Base-by-base conservation (phyloP, 108 stramenopile species). In the Pseudonitzschia multistriata region DNA sequence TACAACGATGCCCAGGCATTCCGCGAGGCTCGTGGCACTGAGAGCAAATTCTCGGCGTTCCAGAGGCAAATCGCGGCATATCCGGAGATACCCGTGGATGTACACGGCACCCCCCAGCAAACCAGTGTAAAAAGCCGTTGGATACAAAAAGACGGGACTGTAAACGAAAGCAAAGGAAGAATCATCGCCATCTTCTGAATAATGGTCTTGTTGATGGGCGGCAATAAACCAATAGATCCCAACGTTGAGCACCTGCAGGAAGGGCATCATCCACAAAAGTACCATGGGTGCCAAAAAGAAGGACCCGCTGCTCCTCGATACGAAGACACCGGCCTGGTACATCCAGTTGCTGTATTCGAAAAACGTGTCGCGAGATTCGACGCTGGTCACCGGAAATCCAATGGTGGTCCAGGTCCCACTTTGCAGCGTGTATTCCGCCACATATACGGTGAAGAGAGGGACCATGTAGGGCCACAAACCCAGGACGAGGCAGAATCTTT, bases 61-160 rank as follows among this genome's bases (percentile, higher is more conserved):
- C 59, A 65, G 49, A 6, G 85, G 81, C n/a, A 90, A 28, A 53
- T 87, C 90, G 8, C 49, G 28, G 42, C 79, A 79, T 17, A 94
- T 87, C 30, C 87, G 65, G 14, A 70, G 72, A 63, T 84, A 91
- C 15, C 83, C 89, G 59, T 92, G 83, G 3, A 92, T 85, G 66
- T 95, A 95, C 29, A 92, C 88, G 25, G 74, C 83, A 15, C 91
- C 94, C 28, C 94, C 94, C 21, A 95, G 62, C 25, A 89, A 57
- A 15, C 94, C 94, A 1, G 81, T 84, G 42, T 79, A 74, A 28
- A 91, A 78, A 47, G 85, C 84, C 21, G 79, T 65, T 1, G 79
- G 21, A 67, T 55, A 84, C 68, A 68, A 45, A 52, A 59, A 70
- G 55, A 56, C 65, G 69, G 62, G 68, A 35, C 24, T 50, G 27